Conservation (phyloP, 2,329 filamentous ascomycete species). For the Ophiostoma australiae region DNA sequence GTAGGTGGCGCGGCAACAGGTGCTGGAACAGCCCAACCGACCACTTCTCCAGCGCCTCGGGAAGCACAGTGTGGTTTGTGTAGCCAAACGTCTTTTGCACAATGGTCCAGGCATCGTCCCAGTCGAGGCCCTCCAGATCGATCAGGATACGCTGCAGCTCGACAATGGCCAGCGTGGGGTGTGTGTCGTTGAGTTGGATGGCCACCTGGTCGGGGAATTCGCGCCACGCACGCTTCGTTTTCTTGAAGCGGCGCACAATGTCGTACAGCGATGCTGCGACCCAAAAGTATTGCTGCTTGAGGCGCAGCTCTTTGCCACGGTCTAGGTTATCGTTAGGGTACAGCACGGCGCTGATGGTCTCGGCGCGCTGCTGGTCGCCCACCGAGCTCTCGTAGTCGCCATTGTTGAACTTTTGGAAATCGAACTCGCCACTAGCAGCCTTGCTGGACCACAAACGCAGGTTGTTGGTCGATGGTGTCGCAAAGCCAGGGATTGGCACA, state of each 20-base stretch:
- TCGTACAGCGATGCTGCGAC: slow-evolving; percentile 94
- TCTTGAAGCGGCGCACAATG: slow-evolving; percentile 97
- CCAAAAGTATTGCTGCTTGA: slow-evolving; percentile 99
- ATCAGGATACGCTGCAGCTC: slow-evolving; percentile 90
- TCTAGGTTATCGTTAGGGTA: slow-evolving; percentile 98
- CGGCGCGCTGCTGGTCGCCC: slow-evolving; percentile 95
- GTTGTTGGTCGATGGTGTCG: slow-evolving; percentile 90
- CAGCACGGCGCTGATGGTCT: slow-evolving; percentile 94
- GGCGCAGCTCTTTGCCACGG: slow-evolving; percentile 87
- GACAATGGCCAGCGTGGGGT: slow-evolving; percentile 92
- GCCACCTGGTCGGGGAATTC: slow-evolving; percentile 93
- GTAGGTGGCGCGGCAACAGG: slow-evolving; percentile 84
- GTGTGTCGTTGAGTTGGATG: slow-evolving; percentile 97
- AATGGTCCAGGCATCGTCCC: slow-evolving; percentile 87
- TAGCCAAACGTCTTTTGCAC: slow-evolving; percentile 81
- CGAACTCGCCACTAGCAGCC: slow-evolving; percentile 92
- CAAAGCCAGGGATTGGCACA: slow-evolving; percentile 84
- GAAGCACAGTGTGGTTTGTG: slow-evolving; percentile 96
- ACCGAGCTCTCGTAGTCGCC: slow-evolving; percentile 98
- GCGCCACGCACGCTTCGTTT: slow-evolving; percentile 82
- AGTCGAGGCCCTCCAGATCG: slow-evolving; percentile 84
- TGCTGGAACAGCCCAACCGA: slow-evolving; percentile 89
- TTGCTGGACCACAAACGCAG: slow-evolving; percentile 96
- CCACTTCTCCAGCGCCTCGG: slow-evolving; percentile 98
- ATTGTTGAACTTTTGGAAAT: slow-evolving; percentile 99